These are phyloP conservation scores for Kockovaella imperatae DNA, from an alignment of 768 basidiomycete genomes.

Conservation along the genomic window DNA sequence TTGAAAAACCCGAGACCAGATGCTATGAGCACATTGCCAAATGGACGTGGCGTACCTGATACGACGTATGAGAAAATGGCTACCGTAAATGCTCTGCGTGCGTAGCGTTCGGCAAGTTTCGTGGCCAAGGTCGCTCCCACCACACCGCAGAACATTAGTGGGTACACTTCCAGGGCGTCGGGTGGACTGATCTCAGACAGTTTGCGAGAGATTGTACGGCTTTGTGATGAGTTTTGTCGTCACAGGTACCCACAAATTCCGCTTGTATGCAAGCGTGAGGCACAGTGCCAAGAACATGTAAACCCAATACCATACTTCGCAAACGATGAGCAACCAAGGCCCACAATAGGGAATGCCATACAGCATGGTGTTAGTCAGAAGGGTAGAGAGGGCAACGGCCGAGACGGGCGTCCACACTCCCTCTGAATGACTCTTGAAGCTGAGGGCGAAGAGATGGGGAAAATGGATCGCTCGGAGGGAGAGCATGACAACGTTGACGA, in stretches of 20 bases:
- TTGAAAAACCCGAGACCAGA: slow-evolving; percentile 14
- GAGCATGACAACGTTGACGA: slow-evolving; percentile 13
- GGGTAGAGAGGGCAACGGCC: slow-evolving; percentile 7
- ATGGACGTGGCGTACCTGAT: slow-evolving; percentile 2
- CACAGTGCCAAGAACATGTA: slow-evolving; percentile 3
- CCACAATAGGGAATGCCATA: slow-evolving; percentile 12
- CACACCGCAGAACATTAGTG: slow-evolving; percentile 13
- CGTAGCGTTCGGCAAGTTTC: slow-evolving; percentile 4
- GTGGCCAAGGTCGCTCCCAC: slow-evolving; percentile 8
- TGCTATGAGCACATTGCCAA: not conserved
- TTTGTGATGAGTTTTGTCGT: not conserved
- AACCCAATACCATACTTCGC: slow-evolving; percentile 11
- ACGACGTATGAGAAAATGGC: slow-evolving; percentile 7
- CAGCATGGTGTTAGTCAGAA: slow-evolving; percentile 9
- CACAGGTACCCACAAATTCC: slow-evolving; percentile 6
- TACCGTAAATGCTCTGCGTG: slow-evolving; percentile 1
- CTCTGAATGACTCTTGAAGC: slow-evolving; percentile 13
- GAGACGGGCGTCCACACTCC: slow-evolving; percentile 11
- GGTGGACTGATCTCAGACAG: slow-evolving; percentile 6
- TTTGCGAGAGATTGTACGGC: slow-evolving; percentile 2
- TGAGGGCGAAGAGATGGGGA: slow-evolving; percentile 7
- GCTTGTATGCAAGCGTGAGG: slow-evolving; percentile 7
- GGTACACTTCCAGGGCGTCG: slow-evolving; percentile 13
- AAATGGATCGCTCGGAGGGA: not conserved
- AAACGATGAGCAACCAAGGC: slow-evolving; percentile 3